These are phyloP conservation scores for Hanseniaspora lindneri DNA, from an alignment of 805 yeast genomes.

Conservation along the genomic window DNA sequence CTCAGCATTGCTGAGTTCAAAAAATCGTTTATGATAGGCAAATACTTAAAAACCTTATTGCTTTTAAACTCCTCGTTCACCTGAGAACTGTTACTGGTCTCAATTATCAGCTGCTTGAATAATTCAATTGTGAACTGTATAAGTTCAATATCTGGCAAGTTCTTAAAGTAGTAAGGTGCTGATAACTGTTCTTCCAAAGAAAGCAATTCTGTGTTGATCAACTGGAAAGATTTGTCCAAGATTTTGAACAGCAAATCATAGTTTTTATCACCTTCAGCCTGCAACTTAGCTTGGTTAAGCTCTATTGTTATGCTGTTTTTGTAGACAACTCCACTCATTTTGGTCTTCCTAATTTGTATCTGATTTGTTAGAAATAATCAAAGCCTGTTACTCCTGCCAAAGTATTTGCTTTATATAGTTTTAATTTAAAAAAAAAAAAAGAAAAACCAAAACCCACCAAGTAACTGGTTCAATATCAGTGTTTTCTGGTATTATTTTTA, in stretches of 20 bases:
- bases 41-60: slow-evolving; percentile 9
- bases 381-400: no score
- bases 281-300: slow-evolving; percentile 5
- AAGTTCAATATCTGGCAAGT: slow-evolving; percentile 7
- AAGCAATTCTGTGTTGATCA: slow-evolving; percentile 11
- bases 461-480: no score
- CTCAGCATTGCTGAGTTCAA: slow-evolving; percentile 4
- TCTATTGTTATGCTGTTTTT: slow-evolving; percentile 1
- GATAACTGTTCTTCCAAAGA: slow-evolving; percentile 12
- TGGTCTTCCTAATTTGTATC: not conserved
- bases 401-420: no score
- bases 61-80: slow-evolving; percentile 9
- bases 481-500: no score
- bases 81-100: slow-evolving; percentile 2
- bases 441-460: no score
- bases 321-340: not conserved
- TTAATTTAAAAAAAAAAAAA: no score
- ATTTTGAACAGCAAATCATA: slow-evolving; percentile 14
- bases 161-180: slow-evolving; percentile 11
- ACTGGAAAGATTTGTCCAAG: slow-evolving; percentile 13
- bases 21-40: slow-evolving; percentile 13
- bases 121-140: slow-evolving; percentile 3
- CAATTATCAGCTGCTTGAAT: slow-evolving; percentile 7
- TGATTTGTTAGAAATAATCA: no score
- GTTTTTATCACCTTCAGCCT: slow-evolving; percentile 5